A percentile compares a stretch with the other conserved stretches of the same genome.
These are phyloP conservation scores for Penicillium sp. DNA, from an alignment of 2,329 filamentous ascomycete genomes.

Conservation along the genomic window DNA sequence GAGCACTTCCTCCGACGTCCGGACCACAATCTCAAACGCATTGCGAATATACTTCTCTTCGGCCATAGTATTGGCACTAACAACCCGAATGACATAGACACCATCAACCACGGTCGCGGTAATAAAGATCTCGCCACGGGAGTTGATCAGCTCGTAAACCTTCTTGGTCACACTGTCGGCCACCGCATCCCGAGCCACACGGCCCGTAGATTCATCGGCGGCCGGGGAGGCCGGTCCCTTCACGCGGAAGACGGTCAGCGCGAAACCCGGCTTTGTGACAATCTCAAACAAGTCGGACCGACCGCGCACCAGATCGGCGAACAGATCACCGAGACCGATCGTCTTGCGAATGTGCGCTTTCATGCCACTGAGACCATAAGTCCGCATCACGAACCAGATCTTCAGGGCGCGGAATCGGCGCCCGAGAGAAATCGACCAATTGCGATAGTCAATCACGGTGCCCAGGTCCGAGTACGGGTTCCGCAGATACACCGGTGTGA, in stretches of 20 bases:
- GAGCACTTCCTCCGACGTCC: constrained; percentile 59
- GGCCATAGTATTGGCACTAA: constrained; percentile 69
- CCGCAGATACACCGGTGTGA: constrained; percentile 78
- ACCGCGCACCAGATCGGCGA: constrained; percentile 61
- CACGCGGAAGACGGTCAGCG: constrained; percentile 74
- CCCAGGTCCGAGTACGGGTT: constrained; percentile 80
- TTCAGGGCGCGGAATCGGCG: constrained; percentile 86
- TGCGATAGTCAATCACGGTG: constrained; percentile 89
- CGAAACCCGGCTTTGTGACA: constrained; percentile 73
- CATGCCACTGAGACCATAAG: constrained; percentile 76
- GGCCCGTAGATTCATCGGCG: constrained; percentile 17
- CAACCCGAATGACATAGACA: constrained; percentile 77
- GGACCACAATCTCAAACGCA: constrained; percentile 74
- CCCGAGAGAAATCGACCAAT: constrained; percentile 96
- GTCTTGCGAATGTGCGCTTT: constrained; percentile 71
- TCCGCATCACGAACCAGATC: constrained; percentile 90
- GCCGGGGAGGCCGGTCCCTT: constrained; percentile 42
- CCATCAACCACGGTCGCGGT: constrained; percentile 75
- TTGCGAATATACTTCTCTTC: constrained; percentile 72
- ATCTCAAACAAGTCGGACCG: constrained; percentile 74
- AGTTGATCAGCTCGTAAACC: constrained; percentile 75
- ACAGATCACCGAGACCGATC: constrained; percentile 68
- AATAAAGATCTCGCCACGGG: constrained; percentile 75
- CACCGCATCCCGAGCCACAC: constrained; percentile 48
- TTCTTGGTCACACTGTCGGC: constrained; percentile 70